Evolutionary conservation across 1,284 basidiomycete species (phyloP).

Genomic region (Malassezia psittaci): DNA sequence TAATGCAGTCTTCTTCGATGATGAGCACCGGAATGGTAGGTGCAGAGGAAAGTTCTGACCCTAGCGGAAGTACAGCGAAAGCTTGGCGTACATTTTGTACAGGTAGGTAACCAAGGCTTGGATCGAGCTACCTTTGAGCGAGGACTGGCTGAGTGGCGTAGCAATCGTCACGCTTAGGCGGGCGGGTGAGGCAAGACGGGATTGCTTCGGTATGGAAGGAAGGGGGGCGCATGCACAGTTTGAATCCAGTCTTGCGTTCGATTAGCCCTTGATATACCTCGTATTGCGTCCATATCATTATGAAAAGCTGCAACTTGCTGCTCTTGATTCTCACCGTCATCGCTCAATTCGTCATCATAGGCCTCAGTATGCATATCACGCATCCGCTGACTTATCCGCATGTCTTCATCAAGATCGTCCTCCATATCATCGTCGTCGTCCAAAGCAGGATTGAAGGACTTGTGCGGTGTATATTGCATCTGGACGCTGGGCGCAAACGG

Average conservation of each 20-base stretch:
- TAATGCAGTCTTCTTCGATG: slow-evolving; percentile 38
- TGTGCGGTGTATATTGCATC: slow-evolving; percentile 68
- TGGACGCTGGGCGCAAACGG: slow-evolving; percentile 75
- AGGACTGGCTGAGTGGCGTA: slow-evolving; percentile 31
- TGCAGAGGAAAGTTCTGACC: background rate
- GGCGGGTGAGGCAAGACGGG: slow-evolving; percentile 12
- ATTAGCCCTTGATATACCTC: background rate
- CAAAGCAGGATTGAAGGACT: slow-evolving; percentile 54
- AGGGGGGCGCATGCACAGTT: slow-evolving; percentile 3
- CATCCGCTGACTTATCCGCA: slow-evolving; percentile 39
- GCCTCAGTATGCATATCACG: slow-evolving; percentile 36
- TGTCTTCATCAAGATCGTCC: slow-evolving; percentile 49
- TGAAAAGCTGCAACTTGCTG: slow-evolving; percentile 3
- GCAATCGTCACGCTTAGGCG: slow-evolving; percentile 18
- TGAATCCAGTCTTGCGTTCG: slow-evolving; percentile 8
- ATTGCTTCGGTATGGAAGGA: background rate
- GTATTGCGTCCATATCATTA: slow-evolving; percentile 12
- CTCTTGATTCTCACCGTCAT: slow-evolving; percentile 23
- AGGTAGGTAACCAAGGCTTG: slow-evolving; percentile 31
- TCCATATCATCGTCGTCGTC: slow-evolving; percentile 48
- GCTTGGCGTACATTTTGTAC: slow-evolving; percentile 43
- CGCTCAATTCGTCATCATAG: slow-evolving; percentile 40
- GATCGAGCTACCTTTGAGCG: slow-evolving; percentile 32
- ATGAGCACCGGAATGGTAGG: slow-evolving; percentile 32
- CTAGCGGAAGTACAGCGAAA: slow-evolving; percentile 33